phyloP scores from a whole-genome alignment of 176 grass and related monocot genomes.

The Musa beccarii region DNA sequence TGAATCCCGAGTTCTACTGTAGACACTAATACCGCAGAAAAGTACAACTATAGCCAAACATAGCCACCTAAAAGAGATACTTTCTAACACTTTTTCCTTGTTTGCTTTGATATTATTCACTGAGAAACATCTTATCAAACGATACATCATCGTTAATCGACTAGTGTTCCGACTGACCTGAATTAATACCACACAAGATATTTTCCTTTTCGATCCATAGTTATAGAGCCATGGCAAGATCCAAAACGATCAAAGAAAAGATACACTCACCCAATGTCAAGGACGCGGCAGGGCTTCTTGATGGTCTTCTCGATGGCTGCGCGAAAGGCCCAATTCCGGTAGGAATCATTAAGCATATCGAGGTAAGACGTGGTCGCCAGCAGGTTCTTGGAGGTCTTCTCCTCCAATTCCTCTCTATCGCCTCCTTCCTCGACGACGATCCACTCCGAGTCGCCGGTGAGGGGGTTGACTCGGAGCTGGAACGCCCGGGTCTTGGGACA shows the following conservation, averaged over 20 bases:
- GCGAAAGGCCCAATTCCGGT: slow-evolving; percentile 64
- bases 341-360: slow-evolving; percentile 85
- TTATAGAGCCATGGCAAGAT: background rate
- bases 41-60: background rate
- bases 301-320: slow-evolving; percentile 55
- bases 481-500: slow-evolving; percentile 32
- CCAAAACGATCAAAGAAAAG: background rate
- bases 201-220: no score
- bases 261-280: slow-evolving; percentile 72
- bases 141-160: no score
- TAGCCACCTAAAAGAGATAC: background rate
- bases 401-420: slow-evolving; percentile 5
- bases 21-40: background rate
- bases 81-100: background rate
- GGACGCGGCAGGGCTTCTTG: slow-evolving; percentile 55
- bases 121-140: no score
- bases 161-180: no score
- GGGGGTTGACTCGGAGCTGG: slow-evolving; percentile 80
- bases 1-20: background rate
- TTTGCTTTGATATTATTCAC: no score
- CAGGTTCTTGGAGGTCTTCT: slow-evolving; percentile 24
- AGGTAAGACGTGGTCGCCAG: slow-evolving; percentile 75
- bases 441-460: slow-evolving; percentile 95
- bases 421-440: slow-evolving; percentile 56
- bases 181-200: no score